Evolutionary conservation across 2,329 filamentous ascomycete genomes (phyloP), one percentile per base, ranked within the genome.

Genomic region (Scortechinia acanthostroma): DNA sequence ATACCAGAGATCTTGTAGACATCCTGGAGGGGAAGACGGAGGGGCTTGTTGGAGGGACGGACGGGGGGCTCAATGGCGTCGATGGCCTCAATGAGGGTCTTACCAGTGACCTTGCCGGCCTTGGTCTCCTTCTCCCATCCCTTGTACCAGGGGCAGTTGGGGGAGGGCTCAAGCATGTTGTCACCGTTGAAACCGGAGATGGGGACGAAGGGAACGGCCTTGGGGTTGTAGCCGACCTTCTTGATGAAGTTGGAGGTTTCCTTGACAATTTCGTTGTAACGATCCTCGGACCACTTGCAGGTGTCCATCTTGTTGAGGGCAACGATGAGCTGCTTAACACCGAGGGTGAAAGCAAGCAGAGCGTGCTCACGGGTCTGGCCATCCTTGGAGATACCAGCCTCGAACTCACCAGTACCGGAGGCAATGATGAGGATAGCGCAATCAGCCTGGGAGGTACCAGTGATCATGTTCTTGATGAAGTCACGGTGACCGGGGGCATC

Each of bases 381-480:
- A 89, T 97, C 93, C 89, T 98, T 98, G 86, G 93, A 97, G 88
- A 98, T 98, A 97, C 93, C 93, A 86, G 93, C 93, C 86, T 98
- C 93, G 86, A 98, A 98, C 85, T 98, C 93, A 96, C 93, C 93
- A 89, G 90, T 95, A 82, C 93, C 93, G 67, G 93, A 90, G 64
- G 91, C 93, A 76, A 98, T 98, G 79, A 98, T 97, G 81, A 98
- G 91, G 73, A 98, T 89, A 68, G 93, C 93, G 78, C 93, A 97
- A 70, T 98, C 93, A 64, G 93, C 93, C 87, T 97, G 93, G 74
- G 93, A 98, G 69, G 93, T 97, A 91, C 93, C 93, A 86, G 93
- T 97, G 75, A 98, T 98, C 93, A 98, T 98, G 91, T 97, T 98
- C 91, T 98, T 98, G 89, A 98, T 97, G 84, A 97, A 98, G 71